These are phyloP conservation scores for Cryphonectria naterciae DNA, from an alignment of 2,329 filamentous ascomycete species.

Conservation along the genomic window DNA sequence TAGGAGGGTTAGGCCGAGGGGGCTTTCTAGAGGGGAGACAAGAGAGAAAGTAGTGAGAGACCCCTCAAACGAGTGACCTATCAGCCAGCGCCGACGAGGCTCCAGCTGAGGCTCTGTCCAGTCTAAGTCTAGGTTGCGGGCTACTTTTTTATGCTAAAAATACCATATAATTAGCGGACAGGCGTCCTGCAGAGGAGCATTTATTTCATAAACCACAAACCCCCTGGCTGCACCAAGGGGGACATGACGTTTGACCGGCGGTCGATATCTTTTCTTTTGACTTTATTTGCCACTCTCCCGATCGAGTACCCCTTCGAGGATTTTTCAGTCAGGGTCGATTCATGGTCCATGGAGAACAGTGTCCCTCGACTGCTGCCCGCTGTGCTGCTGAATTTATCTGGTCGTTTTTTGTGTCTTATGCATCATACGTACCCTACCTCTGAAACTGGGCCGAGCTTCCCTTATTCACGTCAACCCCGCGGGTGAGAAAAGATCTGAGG, in stretches of 20 bases:
- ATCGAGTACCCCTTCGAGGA: background rate
- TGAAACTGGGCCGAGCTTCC: background rate
- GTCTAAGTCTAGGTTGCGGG: background rate
- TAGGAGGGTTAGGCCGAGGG: background rate
- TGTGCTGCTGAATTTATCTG: background rate
- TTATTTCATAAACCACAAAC: background rate
- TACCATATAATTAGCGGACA: slow-evolving; percentile 3
- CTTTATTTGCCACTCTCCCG: background rate
- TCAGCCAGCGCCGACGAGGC: slow-evolving; percentile 21
- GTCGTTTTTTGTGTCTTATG: background rate
- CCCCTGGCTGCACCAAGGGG: background rate
- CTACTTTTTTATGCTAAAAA: slow-evolving; percentile 21
- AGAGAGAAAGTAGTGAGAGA: slow-evolving; percentile 7
- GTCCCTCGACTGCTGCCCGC: slow-evolving; percentile 7
- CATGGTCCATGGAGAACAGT: background rate
- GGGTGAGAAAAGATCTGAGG: background rate
- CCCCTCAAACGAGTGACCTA: slow-evolving; percentile 16
- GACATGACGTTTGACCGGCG: background rate
- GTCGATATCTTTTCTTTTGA: slow-evolving; percentile 7
- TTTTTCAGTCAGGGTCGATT: background rate
- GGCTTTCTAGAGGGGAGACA: slow-evolving; percentile 2
- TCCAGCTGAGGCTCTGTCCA: slow-evolving; percentile 27
- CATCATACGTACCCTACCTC: background rate
- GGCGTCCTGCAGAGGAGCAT: background rate
- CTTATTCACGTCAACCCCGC: background rate